A percentile compares a stretch with the other conserved stretches of the same genome.
These are phyloP conservation scores for Salpingoeca rosetta DNA, from an alignment of 78 protist genomes.

Conservation along the genomic window DNA sequence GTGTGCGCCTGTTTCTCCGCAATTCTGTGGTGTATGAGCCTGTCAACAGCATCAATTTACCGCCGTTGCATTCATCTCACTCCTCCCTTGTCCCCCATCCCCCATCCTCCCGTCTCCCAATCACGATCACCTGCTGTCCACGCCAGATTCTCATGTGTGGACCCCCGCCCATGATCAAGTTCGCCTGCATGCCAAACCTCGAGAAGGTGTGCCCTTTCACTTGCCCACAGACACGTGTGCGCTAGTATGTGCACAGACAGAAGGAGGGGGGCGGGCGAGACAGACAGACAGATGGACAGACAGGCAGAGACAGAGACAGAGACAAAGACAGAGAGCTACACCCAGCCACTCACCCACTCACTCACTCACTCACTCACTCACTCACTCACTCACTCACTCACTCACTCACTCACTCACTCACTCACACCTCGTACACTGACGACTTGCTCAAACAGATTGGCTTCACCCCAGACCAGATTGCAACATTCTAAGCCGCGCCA, in stretches of 20 bases:
- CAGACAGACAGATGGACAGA: too few species aligned
- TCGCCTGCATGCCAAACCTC: constrained; percentile 40
- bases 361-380: too few species aligned
- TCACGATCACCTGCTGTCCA: not conserved
- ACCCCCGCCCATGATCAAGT: constrained; percentile 52
- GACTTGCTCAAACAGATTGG: not conserved
- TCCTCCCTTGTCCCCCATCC: not conserved
- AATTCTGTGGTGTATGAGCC: not conserved
- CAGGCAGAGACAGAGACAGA: too few species aligned
- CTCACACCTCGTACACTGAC: not conserved
- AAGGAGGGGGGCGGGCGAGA: too few species aligned
- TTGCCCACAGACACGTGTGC: too few species aligned
- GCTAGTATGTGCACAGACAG: too few species aligned
- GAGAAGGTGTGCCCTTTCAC: not conserved
- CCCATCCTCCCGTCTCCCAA: too few species aligned
- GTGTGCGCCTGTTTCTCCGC: too few species aligned
- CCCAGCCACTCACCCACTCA: too few species aligned
- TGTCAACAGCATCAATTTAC: not conserved
- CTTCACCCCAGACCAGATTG: not conserved
- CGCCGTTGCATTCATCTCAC: not conserved
- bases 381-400: too few species aligned
- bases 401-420: not conserved
- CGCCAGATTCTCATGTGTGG: constrained; percentile 37
- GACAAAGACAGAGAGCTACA: too few species aligned
- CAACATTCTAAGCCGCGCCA: not conserved